Base-by-base conservation (phyloP, 805 yeast species). In the Schwanniomyces sp. region DNA sequence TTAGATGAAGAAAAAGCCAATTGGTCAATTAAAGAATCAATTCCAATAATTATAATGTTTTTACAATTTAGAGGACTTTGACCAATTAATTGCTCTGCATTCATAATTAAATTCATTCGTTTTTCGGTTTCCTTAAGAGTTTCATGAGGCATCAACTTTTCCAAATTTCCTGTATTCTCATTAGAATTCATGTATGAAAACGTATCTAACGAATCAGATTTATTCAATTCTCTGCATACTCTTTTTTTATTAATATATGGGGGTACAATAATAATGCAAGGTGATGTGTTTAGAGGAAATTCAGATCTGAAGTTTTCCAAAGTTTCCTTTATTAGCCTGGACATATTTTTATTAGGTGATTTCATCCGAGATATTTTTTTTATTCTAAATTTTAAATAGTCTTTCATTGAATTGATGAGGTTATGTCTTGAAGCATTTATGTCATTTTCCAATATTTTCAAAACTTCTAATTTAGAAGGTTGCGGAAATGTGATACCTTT, bases 1-100 rank as follows among this genome's bases (percentile, higher is more conserved):
- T 27, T 21, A 7, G 5, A 11, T 12, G 45, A 27, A 3, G 49
- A 30, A 14, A 56, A 52, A 8, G 63, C 64, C 7, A 55, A 37
- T 40, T 58, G 60, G 5, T 63, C 62, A 12, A 59, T 34, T n/a
- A 61, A 47, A 7, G 56, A 36, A 34, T 63, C 64, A 10, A 62
- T 41, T 7, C 61, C 63, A 27, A 53, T 36, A 6, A 60, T 43
- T 2, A 57, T 38, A 16, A 62, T 26, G 27, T 56, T 55, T 10
- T 52, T 24, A 9, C 45, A 32, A 7, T 45, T 52, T 21, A 25
- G n/a, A 7, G 49, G 29, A 3, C 42, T 43, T 25, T 39, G 42
- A 2, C 62, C 61, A 7, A 59, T 34, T 17, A 58, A 39, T 34
- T 58, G 56, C 28, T 44, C 25, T 5, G 60, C 51, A 26, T 43